Conservation (phyloP, 139 green algal genomes). For the Microglena sp. region DNA sequence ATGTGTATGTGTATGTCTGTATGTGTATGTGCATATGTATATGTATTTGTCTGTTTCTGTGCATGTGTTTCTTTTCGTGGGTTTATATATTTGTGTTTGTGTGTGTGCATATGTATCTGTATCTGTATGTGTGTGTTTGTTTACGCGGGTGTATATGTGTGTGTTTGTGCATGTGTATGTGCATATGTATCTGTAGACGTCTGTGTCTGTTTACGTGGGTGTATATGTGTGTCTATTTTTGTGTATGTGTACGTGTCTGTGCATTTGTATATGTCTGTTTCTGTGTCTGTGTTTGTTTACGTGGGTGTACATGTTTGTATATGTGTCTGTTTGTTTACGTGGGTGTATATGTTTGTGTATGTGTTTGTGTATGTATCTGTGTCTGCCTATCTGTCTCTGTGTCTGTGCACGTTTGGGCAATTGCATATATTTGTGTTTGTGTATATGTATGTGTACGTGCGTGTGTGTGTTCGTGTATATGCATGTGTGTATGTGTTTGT, state of each 20-base stretch:
- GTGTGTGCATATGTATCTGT: too few species aligned
- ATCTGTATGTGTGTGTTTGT: too few species aligned
- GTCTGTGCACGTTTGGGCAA: background rate
- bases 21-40: too few species aligned
- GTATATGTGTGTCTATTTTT: slow-evolving; percentile 1
- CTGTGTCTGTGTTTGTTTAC: background rate
- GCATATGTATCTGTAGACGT: too few species aligned
- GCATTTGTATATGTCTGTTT: background rate
- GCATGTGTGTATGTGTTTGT: background rate
- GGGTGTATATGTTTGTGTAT: slow-evolving; percentile 4
- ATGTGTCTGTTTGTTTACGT: background rate
- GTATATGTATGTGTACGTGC: background rate
- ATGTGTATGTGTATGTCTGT: too few species aligned
- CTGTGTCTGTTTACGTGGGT: slow-evolving; percentile 2
- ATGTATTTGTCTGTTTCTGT: too few species aligned
- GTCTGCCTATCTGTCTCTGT: background rate
- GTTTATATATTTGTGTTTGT: too few species aligned
- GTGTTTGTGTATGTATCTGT: background rate
- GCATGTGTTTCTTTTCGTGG: too few species aligned
- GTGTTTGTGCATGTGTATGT: too few species aligned
- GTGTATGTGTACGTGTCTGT: slow-evolving; percentile 6
- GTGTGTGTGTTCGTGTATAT: background rate
- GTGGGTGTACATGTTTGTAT: background rate
- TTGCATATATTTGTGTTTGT: background rate
- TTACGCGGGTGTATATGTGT: too few species aligned